Evolutionary conservation across 2,329 filamentous ascomycete species (phyloP), one percentile per base, ranked within the genome.

Genomic region (Cladosporium cucumerinum): DNA sequence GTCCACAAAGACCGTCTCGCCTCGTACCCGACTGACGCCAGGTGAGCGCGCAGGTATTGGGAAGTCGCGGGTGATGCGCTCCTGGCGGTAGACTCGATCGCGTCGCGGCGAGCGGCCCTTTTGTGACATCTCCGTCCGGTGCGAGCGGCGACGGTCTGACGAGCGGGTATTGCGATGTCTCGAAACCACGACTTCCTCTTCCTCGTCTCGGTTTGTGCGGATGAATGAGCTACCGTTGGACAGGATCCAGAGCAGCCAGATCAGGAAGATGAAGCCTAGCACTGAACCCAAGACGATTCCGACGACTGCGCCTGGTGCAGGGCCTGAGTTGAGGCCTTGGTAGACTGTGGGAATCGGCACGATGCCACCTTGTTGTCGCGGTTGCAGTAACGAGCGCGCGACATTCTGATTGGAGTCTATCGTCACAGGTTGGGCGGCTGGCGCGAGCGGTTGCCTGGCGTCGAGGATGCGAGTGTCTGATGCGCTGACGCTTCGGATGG

Each of bases 271-370:
- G 74, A 85, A 84, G 55, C 82, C 84, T 7, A 76, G 79, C 25
- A 86, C 81, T 64, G 79, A 81, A 67, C 84, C 84, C 28, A 86
- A 77, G 6, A 85, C 83, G 65, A 89, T 88, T 63, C 87, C 87
- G 11, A 82, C 85, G 1, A 89, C 82, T 46, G 82, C 82, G 62
- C 85, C 86, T 0, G 86, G 82, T 0, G 80, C 55, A 0, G 86
- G 86, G 6, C 85, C 82, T 28, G 77, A 71, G 72, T 84, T 76
- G 36, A 85, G 77, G 61, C 80, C 79, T 54, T 82, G 80, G 76
- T 90, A 90, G 69, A 85, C 85, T 28, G 85, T 82, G 1, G 87
- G 86, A 69, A 90, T 87, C 66, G 86, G 81, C 65, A 76, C 54
- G 30, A 69, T 66, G 61, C 62, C 66, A 66, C 49, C 63, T 54